These are phyloP conservation scores for Plasmodium sp. DNA, from an alignment of 169 alveolate genomes.

Conservation along the genomic window DNA sequence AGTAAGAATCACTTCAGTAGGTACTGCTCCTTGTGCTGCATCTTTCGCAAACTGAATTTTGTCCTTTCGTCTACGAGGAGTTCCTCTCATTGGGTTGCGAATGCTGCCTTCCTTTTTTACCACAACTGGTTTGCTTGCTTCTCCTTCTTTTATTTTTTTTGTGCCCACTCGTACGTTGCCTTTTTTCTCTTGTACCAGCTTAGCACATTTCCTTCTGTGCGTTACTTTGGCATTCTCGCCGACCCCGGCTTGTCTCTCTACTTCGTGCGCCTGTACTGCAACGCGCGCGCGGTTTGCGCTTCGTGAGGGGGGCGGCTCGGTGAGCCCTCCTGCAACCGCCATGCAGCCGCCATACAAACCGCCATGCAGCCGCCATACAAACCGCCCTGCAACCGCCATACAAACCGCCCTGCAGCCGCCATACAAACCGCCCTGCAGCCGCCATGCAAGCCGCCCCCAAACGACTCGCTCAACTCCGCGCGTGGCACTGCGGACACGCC, in stretches of 20 bases:
- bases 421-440: no score
- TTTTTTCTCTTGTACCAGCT: constrained; percentile 27
- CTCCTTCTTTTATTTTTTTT: constrained; percentile 49
- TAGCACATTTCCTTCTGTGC: background rate
- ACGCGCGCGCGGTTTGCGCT: background rate
- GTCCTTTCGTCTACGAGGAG: background rate
- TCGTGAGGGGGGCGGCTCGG: background rate
- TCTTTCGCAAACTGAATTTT: constrained; percentile 13
- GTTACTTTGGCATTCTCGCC: constrained; percentile 2
- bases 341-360: no score
- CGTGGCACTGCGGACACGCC: background rate
- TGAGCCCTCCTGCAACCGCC: no score
- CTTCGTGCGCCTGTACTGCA: background rate
- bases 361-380: no score
- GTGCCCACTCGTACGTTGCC: constrained; percentile 13
- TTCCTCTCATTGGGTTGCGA: background rate
- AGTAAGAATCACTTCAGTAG: constrained; percentile 37
- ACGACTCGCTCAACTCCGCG: background rate
- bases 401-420: background rate
- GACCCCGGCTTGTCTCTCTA: constrained; percentile 10
- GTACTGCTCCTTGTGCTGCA: constrained; percentile 3
- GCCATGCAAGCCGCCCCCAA: background rate
- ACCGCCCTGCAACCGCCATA: no score
- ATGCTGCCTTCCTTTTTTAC: constrained; percentile 2
- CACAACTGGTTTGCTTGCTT: constrained; percentile 17